Conservation (phyloP, 495 filamentous ascomycete species). For the Friedmanniomyces simplex region DNA sequence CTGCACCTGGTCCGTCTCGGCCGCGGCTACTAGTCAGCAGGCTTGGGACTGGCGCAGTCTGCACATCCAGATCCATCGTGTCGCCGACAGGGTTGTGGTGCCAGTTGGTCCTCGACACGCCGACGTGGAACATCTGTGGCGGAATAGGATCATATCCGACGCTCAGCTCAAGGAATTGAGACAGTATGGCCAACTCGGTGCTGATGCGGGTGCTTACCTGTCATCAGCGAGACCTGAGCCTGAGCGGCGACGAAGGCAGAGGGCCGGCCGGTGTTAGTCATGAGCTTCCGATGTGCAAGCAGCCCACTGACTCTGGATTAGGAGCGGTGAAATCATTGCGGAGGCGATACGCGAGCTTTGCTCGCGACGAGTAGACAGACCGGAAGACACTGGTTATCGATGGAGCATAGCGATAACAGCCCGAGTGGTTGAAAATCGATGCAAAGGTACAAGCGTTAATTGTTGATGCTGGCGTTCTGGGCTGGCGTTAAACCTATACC, state of each 20-base stretch:
- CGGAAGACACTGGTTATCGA: not conserved
- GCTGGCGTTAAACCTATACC: not conserved
- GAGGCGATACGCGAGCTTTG: not conserved
- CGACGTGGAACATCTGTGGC: not conserved
- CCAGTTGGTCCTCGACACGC: not conserved
- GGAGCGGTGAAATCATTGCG: not conserved
- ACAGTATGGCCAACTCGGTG: not conserved
- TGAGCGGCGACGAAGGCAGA: not conserved
- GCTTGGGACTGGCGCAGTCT: not conserved
- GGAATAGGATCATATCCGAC: not conserved
- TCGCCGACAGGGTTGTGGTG: not conserved
- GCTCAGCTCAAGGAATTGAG: slow-evolving; percentile 6
- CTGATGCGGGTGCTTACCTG: not conserved
- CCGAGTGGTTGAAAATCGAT: too few relatives aligned
- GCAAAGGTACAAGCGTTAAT: too few relatives aligned
- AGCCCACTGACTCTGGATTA: not conserved
- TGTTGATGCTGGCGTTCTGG: too few relatives aligned
- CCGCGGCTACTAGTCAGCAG: not conserved
- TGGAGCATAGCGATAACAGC: too few relatives aligned
- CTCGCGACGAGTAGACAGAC: not conserved
- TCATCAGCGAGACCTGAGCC: not conserved
- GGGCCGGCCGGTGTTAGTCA: not conserved
- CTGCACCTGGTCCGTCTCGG: not conserved
- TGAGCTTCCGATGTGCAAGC: not conserved
- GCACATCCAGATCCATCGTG: not conserved